Evolutionary conservation across 345 rosid genomes (phyloP).

Genomic region (Moricandia moricandioides): DNA sequence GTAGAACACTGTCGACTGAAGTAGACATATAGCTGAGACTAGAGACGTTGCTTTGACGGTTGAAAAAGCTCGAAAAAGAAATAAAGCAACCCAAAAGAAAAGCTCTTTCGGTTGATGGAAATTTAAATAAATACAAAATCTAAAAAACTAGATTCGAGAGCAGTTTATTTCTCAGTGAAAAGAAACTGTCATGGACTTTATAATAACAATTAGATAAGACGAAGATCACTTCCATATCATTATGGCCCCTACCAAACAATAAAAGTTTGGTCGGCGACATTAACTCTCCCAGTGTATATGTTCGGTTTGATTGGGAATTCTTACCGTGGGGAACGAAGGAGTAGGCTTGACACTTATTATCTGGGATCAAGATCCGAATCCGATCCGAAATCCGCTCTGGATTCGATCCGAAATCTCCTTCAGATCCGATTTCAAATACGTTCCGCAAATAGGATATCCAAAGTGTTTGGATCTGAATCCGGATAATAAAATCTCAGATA

Average conservation of each 20-base stretch:
- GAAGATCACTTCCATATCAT: constrained; percentile 39
- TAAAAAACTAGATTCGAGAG: constrained; percentile 19
- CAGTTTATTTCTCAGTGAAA: constrained; percentile 18
- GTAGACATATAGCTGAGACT: constrained; percentile 8
- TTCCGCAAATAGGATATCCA: no score
- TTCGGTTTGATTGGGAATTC: background rate
- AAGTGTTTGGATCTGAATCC: no score
- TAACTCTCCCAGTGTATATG: background rate
- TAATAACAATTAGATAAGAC: constrained; percentile 21
- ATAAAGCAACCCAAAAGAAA: constrained; percentile 31
- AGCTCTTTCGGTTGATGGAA: constrained; percentile 43
- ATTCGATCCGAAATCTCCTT: no score
- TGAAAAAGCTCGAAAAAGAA: constrained; percentile 27
- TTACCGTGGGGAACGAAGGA: background rate
- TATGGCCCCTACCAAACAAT: constrained; percentile 37
- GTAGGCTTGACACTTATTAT: no score
- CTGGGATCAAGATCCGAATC: no score
- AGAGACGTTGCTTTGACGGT: constrained; percentile 38
- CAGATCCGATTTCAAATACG: no score
- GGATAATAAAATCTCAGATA: no score
- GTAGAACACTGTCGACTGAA: constrained; percentile 12
- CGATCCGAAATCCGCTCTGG: no score
- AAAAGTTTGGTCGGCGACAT: constrained; percentile 21
- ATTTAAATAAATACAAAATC: constrained; percentile 6
- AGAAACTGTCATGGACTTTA: constrained; percentile 9